Evolutionary conservation across 106 monocot species (phyloP), one percentile per base, ranked within the genome.

Genomic region (Dactylorhiza incarnata): DNA sequence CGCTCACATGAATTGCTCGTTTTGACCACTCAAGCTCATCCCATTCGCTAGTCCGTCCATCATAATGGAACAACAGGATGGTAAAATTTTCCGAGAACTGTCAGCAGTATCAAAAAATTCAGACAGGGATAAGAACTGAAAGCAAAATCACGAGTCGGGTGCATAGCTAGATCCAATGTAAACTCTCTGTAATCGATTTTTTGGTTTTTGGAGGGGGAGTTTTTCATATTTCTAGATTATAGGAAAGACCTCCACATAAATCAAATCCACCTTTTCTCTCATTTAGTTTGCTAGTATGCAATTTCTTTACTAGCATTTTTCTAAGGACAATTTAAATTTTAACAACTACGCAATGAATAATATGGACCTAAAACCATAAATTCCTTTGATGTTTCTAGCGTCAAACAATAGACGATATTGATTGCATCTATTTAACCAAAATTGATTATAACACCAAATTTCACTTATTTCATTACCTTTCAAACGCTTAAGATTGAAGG

Each of bases 21-120:
- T 88, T 88, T 73, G 88, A 88, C 88, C 88, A 88, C 46, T 85
- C 88, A 61, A 88, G 78, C 52, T 88, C 85, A 65, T 88, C 82
- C 88, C 88, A 88, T 73, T 88, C 88, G 61, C 53, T 80, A 19
- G 79, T 81, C 52, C 80, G 78, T 12, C 85, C 85, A 75, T 88
- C 88, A 78, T 88, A 88, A 56, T 88, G 88, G 56, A 88, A 88
- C 55, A 88, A 77, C 48, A 88, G 49, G 82, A 88, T 82, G 16
- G 82, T 82, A 72, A 88, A 88, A 78, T 88, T 85, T 74, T 82
- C 85, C 43, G 88, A 88, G 77, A 88, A 88, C 84, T 88, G 85
- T 37, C 68, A 85, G 45, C 6, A 7, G 68, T 2, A 17, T 16
- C 4, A n/a, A 6, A 45, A 45, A 12, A 69, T 69, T 45, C 24